Base-by-base conservation (phyloP, 164 flowering plant species). In the Houttuynia cordata region DNA sequence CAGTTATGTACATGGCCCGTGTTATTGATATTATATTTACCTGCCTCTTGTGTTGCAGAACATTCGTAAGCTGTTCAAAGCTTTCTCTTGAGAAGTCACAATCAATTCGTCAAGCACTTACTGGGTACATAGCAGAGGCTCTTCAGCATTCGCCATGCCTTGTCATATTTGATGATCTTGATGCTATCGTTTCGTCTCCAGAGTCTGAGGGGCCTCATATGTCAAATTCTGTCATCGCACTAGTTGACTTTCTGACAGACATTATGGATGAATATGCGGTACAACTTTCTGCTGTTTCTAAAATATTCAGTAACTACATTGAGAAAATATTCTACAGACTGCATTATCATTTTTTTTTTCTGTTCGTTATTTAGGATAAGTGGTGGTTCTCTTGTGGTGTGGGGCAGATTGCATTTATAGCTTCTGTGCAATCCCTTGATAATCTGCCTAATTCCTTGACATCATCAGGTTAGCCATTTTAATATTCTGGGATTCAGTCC, bases 221-320 rank as follows among this genome's bases (percentile, higher is more conserved):
- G 51, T 81, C 89, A 61, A 49, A 72, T 19, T 77, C 90, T 41
- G 65, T 63, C 47, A 62, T 54, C 61, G 80, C 79, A 51, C 78
- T 90, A 24, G 66, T 79, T 20, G 80, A 85, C 70, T 93, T 85
- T 74, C 76, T 93, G 23, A 65, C 75, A 3, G 91, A 79, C 67
- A 75, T 93, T 65, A 71, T 93, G 57, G 97, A 93, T 78, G 99
- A 93, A 69, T 85, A 80, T 73, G 83, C 74, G 90, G 98, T 85
- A 81, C 0, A 70, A 51, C 51, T 19, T 57, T 37, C 8, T 7
- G 40, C n/a, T 56, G 0, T 57, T 13, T 37, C 59, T 37, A 17
- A 17, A 57, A 19, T 57, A 7, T n/a, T 57, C 34, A 14, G 10
- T 34, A 19, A 37, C 15, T 15, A 7, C 10, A 37, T 9, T 6